Evolutionary conservation across 352 stramenopile species (phyloP).

Genomic region (Phytophthora tentaculata): DNA sequence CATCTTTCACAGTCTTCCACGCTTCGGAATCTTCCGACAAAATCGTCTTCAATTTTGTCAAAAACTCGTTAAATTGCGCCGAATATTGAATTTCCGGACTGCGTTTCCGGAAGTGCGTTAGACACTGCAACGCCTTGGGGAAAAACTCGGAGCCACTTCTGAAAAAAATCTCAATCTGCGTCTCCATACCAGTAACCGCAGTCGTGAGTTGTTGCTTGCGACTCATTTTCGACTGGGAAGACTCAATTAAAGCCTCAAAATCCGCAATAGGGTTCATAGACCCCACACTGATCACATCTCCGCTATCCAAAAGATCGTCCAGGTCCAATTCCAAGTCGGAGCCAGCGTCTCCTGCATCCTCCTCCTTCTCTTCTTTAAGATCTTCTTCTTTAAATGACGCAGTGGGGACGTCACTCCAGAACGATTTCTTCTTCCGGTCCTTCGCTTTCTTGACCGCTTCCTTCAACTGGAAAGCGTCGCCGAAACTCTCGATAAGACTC

Average conservation of each 20-base stretch:
- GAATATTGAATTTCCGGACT: slow-evolving; percentile 77
- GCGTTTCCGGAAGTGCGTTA: slow-evolving; percentile 73
- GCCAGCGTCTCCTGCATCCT: slow-evolving; percentile 33
- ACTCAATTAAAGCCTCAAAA: slow-evolving; percentile 76
- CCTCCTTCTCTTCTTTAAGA: slow-evolving; percentile 49
- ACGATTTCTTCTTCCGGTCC: slow-evolving; percentile 76
- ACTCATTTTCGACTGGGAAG: slow-evolving; percentile 51
- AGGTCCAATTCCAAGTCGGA: slow-evolving; percentile 75
- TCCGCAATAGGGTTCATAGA: slow-evolving; percentile 88
- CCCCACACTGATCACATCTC: slow-evolving; percentile 69
- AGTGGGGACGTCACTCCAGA: slow-evolving; percentile 75
- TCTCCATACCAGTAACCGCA: slow-evolving; percentile 74
- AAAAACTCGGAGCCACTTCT: slow-evolving; percentile 54
- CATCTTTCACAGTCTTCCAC: slow-evolving; percentile 63
- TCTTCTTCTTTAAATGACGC: slow-evolving; percentile 42
- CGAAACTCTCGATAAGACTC: slow-evolving; percentile 70
- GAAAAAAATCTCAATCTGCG: slow-evolving; percentile 71
- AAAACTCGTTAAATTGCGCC: slow-evolving; percentile 78
- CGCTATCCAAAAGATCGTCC: slow-evolving; percentile 74
- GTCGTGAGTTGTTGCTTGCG: slow-evolving; percentile 42
- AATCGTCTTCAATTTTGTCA: slow-evolving; percentile 57
- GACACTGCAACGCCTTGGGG: slow-evolving; percentile 72
- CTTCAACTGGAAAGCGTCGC: slow-evolving; percentile 78
- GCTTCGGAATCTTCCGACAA: slow-evolving; percentile 52
- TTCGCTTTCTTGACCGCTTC: slow-evolving; percentile 72